These are phyloP conservation scores for Lepraria neglecta DNA, from an alignment of 495 filamentous ascomycete genomes.

Conservation along the genomic window DNA sequence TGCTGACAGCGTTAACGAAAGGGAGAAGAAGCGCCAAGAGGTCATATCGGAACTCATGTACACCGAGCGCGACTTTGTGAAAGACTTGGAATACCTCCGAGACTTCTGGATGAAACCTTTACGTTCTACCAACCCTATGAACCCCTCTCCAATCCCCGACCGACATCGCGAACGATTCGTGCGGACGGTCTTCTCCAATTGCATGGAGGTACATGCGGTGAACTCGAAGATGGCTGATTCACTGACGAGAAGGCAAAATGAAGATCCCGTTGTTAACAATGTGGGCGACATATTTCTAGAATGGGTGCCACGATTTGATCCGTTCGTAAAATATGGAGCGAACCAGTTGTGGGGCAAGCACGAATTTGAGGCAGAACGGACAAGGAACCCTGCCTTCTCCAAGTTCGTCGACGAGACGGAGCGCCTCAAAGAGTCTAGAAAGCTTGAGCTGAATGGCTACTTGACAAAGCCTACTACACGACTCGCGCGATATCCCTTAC, in stretches of 20 bases:
- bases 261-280: constrained; percentile 77
- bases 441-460: constrained; percentile 96
- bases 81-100: constrained; percentile 94
- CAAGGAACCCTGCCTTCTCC: constrained; percentile 74
- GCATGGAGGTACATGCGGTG: constrained; percentile 86
- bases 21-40: constrained; percentile 95
- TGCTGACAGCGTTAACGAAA: constrained; percentile 77
- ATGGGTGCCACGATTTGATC: constrained; percentile 84
- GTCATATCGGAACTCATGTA: constrained; percentile 98
- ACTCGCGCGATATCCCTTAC: constrained; percentile 87
- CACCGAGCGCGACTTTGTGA: constrained; percentile 98
- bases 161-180: constrained; percentile 84
- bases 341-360: constrained; percentile 96
- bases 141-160: constrained; percentile 79
- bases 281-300: constrained; percentile 93
- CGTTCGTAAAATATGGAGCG: constrained; percentile 94
- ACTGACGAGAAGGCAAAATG: constrained; percentile 83
- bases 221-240: constrained; percentile 81
- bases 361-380: constrained; percentile 94
- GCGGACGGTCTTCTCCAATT: constrained; percentile 90
- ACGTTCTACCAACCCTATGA: constrained; percentile 56
- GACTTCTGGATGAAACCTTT: constrained; percentile 99
- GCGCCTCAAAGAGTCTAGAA: constrained; percentile 89
- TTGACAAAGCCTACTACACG: constrained; percentile 96
- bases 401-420: constrained; percentile 97